Percentiles rank a stretch among this genome's conserved stretches.
Evolutionary conservation across 192 early-diverging fungal species (phyloP).

Genomic region (Coemansia sp.): DNA sequence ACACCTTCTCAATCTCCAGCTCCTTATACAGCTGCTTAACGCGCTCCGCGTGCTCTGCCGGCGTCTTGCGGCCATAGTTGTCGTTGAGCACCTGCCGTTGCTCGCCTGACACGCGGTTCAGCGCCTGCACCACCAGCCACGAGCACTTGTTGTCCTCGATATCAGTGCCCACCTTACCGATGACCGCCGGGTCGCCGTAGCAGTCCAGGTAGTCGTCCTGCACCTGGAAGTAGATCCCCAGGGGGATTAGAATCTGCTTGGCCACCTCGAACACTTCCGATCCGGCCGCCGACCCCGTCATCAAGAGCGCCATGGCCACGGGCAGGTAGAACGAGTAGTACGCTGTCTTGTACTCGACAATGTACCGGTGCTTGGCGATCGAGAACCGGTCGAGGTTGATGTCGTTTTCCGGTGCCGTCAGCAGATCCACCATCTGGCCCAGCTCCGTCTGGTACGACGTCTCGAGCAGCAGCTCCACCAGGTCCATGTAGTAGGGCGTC

Average conservation of each 20-base stretch:
- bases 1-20: constrained; percentile 73
- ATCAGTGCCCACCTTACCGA: constrained; percentile 99
- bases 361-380: constrained; percentile 88
- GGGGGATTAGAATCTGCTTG: constrained; percentile 80
- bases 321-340: constrained; percentile 99
- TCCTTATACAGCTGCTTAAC: constrained; percentile 86
- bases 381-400: constrained; percentile 91
- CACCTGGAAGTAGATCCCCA: constrained; percentile 98
- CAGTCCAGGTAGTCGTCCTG: constrained; percentile 99
- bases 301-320: constrained; percentile 88
- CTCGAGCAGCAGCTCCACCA: constrained; percentile 95
- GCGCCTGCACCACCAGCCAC: constrained; percentile 94
- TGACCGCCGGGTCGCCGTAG: constrained; percentile 83
- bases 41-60: constrained; percentile 64
- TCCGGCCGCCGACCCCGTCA: constrained; percentile 76
- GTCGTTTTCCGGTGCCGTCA: constrained; percentile 96
- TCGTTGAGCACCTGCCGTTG: constrained; percentile 85
- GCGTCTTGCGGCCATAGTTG: constrained; percentile 88
- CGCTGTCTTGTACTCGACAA: constrained; percentile 97
- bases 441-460: constrained; percentile 95
- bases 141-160: constrained; percentile 99
- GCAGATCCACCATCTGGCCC: constrained; percentile 95
- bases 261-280: constrained; percentile 79
- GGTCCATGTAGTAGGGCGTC: constrained; percentile 82
- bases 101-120: constrained; percentile 69